Percentiles rank a stretch among this genome's conserved stretches.
Conservation (phyloP, 352 stramenopile genomes). For the Peronospora belbahrii region DNA sequence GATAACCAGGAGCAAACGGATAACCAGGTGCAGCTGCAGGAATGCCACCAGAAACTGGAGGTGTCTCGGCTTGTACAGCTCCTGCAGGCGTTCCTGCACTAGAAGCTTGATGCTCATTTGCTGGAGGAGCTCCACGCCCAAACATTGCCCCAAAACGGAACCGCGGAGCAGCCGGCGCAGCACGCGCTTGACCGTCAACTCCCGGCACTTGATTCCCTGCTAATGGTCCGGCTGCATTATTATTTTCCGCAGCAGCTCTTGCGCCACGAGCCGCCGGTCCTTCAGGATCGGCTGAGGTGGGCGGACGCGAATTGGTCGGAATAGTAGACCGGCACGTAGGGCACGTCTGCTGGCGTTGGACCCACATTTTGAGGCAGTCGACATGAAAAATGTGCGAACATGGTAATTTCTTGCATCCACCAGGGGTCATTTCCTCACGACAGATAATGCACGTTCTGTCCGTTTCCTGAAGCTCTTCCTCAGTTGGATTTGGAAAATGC, state of each 20-base stretch:
- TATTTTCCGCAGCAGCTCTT: slow-evolving; percentile 17
- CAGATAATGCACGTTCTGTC: slow-evolving; percentile 95
- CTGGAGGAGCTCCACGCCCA: slow-evolving; percentile 16
- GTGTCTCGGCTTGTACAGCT: slow-evolving; percentile 6
- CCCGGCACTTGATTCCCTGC: slow-evolving; percentile 2
- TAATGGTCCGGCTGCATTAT: slow-evolving; percentile 9
- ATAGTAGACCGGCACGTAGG: slow-evolving; percentile 96
- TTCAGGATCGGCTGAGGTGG: slow-evolving; percentile 25
- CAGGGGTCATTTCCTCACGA: slow-evolving; percentile 88
- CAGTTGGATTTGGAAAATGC: slow-evolving; percentile 90
- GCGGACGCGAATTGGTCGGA: slow-evolving; percentile 49
- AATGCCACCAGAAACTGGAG: slow-evolving; percentile 3
- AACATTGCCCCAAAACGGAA: slow-evolving; percentile 29
- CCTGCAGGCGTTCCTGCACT: not conserved
- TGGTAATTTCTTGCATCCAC: slow-evolving; percentile 91
- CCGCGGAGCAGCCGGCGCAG: slow-evolving; percentile 16
- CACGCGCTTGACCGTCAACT: slow-evolving; percentile 9
- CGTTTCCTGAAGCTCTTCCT: slow-evolving; percentile 91
- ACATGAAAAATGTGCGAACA: slow-evolving; percentile 97
- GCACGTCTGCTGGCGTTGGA: slow-evolving; percentile 97
- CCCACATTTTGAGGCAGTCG: slow-evolving; percentile 96
- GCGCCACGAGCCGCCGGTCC: slow-evolving; percentile 16
- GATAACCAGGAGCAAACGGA: slow-evolving; percentile 28
- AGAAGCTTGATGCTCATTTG: slow-evolving; percentile 12
- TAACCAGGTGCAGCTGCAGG: slow-evolving; percentile 24